Conservation (phyloP, 208 protist genomes). For the Entamoeba histolytica region DNA sequence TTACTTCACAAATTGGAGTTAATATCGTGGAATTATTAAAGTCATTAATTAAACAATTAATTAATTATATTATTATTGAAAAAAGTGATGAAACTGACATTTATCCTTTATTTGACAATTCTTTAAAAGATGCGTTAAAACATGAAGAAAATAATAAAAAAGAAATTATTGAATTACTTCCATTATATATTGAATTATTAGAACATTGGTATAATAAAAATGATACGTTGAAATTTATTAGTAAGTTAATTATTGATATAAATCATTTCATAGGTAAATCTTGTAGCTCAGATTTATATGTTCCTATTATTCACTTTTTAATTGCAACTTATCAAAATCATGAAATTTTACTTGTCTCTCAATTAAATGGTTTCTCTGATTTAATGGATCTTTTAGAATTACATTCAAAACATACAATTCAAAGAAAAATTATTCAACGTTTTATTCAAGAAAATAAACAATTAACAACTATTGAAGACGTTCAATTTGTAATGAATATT, state of each 20-base stretch:
- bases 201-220: background rate
- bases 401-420: background rate
- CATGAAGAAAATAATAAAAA: background rate
- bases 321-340: background rate
- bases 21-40: background rate
- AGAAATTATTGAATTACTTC: background rate
- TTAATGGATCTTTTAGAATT: background rate
- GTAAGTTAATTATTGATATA: background rate
- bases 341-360: background rate
- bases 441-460: background rate
- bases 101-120: background rate
- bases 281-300: background rate
- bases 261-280: background rate
- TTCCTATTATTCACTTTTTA: background rate
- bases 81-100: background rate
- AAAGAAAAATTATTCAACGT: background rate
- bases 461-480: background rate
- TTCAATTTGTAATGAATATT: background rate
- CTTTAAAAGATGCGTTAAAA: background rate
- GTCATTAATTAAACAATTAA: background rate
- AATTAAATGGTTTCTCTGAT: background rate
- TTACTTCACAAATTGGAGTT: background rate
- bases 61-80: background rate
- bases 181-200: background rate
- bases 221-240: background rate